phyloP scores from a whole-genome alignment of 2,329 filamentous ascomycete species.

The Leptographium radiaticola region DNA sequence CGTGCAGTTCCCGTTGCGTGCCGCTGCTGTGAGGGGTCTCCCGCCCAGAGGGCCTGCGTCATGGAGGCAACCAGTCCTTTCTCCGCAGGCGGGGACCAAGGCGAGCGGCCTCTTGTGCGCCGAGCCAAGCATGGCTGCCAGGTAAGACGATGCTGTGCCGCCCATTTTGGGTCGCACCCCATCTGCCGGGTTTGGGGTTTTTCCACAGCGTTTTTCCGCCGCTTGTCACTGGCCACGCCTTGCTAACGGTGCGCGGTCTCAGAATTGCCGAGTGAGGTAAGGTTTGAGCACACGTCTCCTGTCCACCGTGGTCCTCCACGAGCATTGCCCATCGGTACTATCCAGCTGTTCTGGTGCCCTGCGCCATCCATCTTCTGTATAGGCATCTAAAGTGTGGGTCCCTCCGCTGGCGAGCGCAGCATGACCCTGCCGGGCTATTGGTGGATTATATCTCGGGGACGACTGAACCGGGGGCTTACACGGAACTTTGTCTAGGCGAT shows the following conservation, averaged over 20 bases:
- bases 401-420: neutral
- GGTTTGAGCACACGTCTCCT: neutral
- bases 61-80: too few relatives aligned
- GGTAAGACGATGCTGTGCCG: neutral
- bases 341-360: too few relatives aligned
- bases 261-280: neutral
- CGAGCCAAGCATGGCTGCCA: neutral
- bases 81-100: neutral
- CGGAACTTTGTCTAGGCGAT: neutral
- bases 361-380: neutral
- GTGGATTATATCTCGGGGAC: neutral
- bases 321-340: neutral
- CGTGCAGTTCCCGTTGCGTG: too few relatives aligned
- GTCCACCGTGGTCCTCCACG: neutral
- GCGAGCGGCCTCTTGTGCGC: neutral
- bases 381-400: neutral
- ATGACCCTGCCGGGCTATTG: neutral
- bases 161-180: neutral
- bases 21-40: too few relatives aligned
- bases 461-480: neutral
- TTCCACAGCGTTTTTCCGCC: neutral
- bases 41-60: too few relatives aligned
- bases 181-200: neutral
- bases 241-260: neutral
- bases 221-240: neutral